phyloP scores from a whole-genome alignment of 2,329 filamentous ascomycete genomes.

The Penicillium sp. region DNA sequence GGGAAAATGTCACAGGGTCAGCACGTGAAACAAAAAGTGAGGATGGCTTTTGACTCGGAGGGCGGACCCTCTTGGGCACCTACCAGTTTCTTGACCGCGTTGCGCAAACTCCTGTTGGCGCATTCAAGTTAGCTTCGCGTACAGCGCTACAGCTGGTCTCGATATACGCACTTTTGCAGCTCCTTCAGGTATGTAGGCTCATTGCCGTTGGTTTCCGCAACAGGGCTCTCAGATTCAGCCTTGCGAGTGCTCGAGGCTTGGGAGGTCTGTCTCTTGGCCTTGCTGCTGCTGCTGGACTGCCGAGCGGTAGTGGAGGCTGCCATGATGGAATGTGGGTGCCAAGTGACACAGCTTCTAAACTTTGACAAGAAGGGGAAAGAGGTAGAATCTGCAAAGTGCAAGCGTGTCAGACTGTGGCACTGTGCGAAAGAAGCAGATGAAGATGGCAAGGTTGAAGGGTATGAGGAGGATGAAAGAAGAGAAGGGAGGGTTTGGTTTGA shows the following conservation, averaged over 20 bases:
- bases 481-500: constrained; percentile 5
- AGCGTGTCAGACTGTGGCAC: constrained; percentile 4
- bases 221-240: constrained; percentile 28
- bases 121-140: constrained; percentile 12
- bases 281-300: constrained; percentile 55
- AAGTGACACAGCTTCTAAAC: constrained; percentile 16
- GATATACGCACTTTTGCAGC: constrained; percentile 68
- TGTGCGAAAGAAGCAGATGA: constrained; percentile 6
- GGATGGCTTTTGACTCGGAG: background rate
- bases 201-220: constrained; percentile 49
- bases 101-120: constrained; percentile 69
- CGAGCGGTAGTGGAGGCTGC: constrained; percentile 49
- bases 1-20: constrained; percentile 14
- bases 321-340: constrained; percentile 45
- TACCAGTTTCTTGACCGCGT: constrained; percentile 90
- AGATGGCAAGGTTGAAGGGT: constrained; percentile 9
- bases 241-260: constrained; percentile 32
- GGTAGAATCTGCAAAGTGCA: constrained; percentile 7
- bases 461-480: background rate
- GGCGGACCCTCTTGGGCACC: constrained; percentile 33
- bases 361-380: constrained; percentile 5
- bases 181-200: constrained; percentile 83
- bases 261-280: constrained; percentile 57
- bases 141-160: constrained; percentile 2
- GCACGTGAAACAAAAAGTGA: background rate